These are phyloP conservation scores for Medicago arabica DNA, from an alignment of 306 rosid genomes.

Conservation along the genomic window DNA sequence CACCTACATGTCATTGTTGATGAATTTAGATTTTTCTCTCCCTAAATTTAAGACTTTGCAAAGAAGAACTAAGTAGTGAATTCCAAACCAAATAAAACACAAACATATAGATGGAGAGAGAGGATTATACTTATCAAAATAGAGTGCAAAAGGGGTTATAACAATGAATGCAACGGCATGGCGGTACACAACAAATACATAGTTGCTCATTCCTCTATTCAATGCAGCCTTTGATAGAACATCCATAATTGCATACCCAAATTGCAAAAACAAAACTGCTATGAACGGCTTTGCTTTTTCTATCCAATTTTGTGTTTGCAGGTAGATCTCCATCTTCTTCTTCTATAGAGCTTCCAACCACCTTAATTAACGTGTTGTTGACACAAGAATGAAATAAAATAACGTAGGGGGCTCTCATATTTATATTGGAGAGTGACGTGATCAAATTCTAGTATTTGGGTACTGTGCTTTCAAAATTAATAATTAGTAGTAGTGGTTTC, in stretches of 20 bases:
- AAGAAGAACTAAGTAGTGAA: no score
- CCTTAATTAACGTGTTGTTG: conserved; percentile 3
- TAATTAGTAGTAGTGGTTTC: not conserved
- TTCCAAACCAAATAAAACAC: no score
- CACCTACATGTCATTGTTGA: no score
- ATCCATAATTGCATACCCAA: conserved; percentile 87
- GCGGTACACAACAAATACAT: conserved; percentile 84
- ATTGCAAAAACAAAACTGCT: conserved; percentile 73
- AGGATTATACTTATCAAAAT: conserved; percentile 63
- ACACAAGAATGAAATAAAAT: conserved; percentile 25
- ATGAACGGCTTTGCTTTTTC: conserved; percentile 66
- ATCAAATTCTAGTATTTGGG: not conserved
- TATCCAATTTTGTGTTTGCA: conserved; percentile 18
- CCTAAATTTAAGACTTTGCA: no score
- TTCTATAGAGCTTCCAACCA: conserved; percentile 6
- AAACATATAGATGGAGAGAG: no score
- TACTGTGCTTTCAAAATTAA: conserved; percentile 16
- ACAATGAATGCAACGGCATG: conserved; percentile 74
- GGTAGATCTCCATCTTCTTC: conserved; percentile 45
- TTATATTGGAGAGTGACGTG: conserved; percentile 38
- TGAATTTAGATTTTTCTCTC: no score
- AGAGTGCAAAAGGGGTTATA: conserved; percentile 75
- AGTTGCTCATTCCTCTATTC: conserved; percentile 91
- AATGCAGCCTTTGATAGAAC: conserved; percentile 86
- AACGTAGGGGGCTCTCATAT: not conserved